phyloP scores from a whole-genome alignment of 331 rosid genomes.

The Prunus yedoensis region DNA sequence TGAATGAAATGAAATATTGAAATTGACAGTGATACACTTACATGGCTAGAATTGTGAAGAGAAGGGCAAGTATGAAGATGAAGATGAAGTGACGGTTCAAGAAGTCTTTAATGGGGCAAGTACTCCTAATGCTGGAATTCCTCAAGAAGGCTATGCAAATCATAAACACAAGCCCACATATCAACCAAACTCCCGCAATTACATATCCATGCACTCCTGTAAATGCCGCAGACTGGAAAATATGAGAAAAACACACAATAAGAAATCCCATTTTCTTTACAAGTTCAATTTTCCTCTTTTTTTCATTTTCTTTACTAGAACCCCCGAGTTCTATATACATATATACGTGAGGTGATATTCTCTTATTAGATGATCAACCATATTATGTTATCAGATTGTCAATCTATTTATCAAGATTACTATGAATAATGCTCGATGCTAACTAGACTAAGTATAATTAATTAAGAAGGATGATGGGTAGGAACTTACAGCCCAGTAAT shows the following conservation, averaged over 20 bases:
- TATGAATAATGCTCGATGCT: too few species aligned
- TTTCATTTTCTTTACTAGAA: neutral
- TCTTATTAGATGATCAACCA: too few species aligned
- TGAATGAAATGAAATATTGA: neutral
- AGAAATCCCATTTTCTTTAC: slow-evolving; percentile 27
- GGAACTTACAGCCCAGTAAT: slow-evolving; percentile 66
- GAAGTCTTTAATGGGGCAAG: slow-evolving; percentile 25
- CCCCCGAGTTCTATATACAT: neutral
- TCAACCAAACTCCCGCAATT: slow-evolving; percentile 61
- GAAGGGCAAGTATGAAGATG: slow-evolving; percentile 41
- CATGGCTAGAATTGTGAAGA: slow-evolving; percentile 61
- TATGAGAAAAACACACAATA: slow-evolving; percentile 47
- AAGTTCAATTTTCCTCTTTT: neutral
- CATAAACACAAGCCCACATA: slow-evolving; percentile 53
- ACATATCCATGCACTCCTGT: slow-evolving; percentile 81
- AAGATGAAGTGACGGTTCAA: slow-evolving; percentile 38
- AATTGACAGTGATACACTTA: slow-evolving; percentile 16
- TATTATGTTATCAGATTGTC: neutral
- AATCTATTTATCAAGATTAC: neutral
- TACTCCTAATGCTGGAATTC: slow-evolving; percentile 26
- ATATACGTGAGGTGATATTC: too few species aligned
- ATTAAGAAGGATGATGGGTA: neutral
- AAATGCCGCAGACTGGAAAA: slow-evolving; percentile 87
- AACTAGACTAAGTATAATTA: neutral
- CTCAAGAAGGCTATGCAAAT: slow-evolving; percentile 38